Percentiles rank a stretch among this genome's conserved stretches.
These are phyloP conservation scores for Trichoderma asperelloides DNA, from an alignment of 495 filamentous ascomycete genomes.

Conservation along the genomic window DNA sequence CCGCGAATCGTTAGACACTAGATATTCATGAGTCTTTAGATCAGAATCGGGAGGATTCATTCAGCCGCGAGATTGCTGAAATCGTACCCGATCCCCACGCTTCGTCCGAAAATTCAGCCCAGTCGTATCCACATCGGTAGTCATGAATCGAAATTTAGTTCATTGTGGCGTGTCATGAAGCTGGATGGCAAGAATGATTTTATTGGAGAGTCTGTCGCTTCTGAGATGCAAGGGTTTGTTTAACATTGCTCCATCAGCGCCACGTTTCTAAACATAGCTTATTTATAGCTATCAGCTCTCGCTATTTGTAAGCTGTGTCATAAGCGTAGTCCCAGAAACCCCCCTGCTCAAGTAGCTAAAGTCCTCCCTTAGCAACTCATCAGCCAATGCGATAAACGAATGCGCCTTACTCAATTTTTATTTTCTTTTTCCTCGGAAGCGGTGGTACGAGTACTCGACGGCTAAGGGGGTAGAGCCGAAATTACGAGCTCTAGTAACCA, in stretches of 20 bases:
- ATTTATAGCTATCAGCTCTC: background rate
- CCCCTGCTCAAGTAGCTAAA: background rate
- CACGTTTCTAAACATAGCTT: background rate
- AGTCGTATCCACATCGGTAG: background rate
- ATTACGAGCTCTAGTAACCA: background rate
- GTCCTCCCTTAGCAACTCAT: background rate
- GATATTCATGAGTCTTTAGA: background rate
- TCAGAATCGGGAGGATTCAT: background rate
- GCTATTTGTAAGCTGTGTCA: background rate
- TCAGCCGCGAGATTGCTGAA: background rate
- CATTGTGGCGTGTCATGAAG: background rate
- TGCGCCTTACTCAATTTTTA: background rate
- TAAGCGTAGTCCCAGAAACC: background rate
- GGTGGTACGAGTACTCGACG: background rate
- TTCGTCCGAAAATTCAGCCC: background rate
- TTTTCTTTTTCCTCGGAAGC: background rate
- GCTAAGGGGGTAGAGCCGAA: background rate
- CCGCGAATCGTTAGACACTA: background rate
- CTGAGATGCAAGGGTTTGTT: background rate
- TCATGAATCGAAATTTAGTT: background rate
- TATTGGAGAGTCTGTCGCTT: background rate
- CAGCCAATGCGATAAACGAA: background rate
- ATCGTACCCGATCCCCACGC: background rate
- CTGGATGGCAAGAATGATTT: background rate
- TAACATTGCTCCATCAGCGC: background rate